Evolutionary conservation across 2,329 filamentous ascomycete species (phyloP), one percentile per base, ranked within the genome.

Genomic region (Sclerotinia subarctica): DNA sequence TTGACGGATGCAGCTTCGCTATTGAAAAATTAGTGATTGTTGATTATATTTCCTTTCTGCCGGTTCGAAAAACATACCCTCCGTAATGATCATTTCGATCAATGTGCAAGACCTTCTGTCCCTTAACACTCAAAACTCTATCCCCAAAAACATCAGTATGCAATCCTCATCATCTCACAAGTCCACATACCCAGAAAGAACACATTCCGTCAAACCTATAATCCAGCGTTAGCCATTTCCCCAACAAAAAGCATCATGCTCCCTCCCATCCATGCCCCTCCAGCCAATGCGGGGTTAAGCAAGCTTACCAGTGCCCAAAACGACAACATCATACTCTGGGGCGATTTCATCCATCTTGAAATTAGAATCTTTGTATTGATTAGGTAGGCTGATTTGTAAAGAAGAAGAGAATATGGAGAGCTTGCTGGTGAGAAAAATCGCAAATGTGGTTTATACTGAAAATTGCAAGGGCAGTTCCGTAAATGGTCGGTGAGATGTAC

Each of bases 21-120:
- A 76, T 74, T 69, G 11, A 47, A 17, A 21, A 26, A 35, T 67
- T 49, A 67, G 65, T 49, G 63, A 38, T 67, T 77, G 78, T 79
- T 73, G 77, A 73, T 68, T 67, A n/a, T 26, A 56, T 26, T 49
- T 57, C 64, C 24, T 15, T 42, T 15, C 46, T 46, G 38, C n/a
- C 38, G 19, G 56, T 15, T 67, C 54, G 68, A 73, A 38, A 58
- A 67, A 70, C 67, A 70, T 83, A 96, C 94, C 93, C 95, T 86
- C 95, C 95, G 78, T 97, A 98, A 84, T 98, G 94, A 80, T 96
- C 93, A 80, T 98, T 98, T 79, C 94, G 90, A 83, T 98, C 95
- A 80, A 99, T 97, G 84, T 99, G 95, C 73, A 99, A 87, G 78
- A 99, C 95, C 85, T 98, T 98, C 86, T 96, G 94, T 81, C 94